Base-by-base conservation (phyloP, 805 yeast genomes). In the Metschnikowia cubensis region DNA sequence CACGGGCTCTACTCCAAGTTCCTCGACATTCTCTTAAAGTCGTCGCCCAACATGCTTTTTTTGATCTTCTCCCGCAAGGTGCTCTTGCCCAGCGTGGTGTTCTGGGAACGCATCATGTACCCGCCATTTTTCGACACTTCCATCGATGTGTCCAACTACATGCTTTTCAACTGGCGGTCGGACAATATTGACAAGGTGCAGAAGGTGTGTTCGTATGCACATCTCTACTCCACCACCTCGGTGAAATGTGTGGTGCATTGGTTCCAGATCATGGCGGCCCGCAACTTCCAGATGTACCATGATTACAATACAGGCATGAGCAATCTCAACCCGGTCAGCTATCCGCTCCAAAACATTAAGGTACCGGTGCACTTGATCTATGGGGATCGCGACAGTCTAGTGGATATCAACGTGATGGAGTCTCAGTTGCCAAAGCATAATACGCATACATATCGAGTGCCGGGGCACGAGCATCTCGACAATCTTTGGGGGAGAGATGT, bases 171-270 rank as follows among this genome's bases (percentile, higher is more conserved):
- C 61, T 92, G 99, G 99, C 75, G 73, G 44, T 79, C 91, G 6
- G 39, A 55, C 4, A 89, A 92, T 67, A 92, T 94, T 56, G 70
- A 82, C 33, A 73, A 77, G 51, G 68, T 81, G 37, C 96, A 91
- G 66, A 92, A 91, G 63, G 69, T 82, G 43, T 77, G 87, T n/a
- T 79, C 88, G 14, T 92, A 89, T 66, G 82, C 89, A 15, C 97
- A 94, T 65, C 73, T 92, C 48, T 92, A 91, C 69, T 87, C 96
- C 1, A 86, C 96, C 20, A 89, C 98, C 0, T 83, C 91, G 2
- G 98, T 91, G 22, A 92, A 91, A 66, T 81, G 87, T 8, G 90
- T 89, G 41, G 97, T 56, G 47, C 68, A 63, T 50, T 64, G 68
- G 68, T 63, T 63, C 50, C 68, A 63, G 50, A 91, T 92, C 47